These are phyloP conservation scores for Zygnema circumcarinatum DNA, from an alignment of 139 green algal species.

Conservation along the genomic window DNA sequence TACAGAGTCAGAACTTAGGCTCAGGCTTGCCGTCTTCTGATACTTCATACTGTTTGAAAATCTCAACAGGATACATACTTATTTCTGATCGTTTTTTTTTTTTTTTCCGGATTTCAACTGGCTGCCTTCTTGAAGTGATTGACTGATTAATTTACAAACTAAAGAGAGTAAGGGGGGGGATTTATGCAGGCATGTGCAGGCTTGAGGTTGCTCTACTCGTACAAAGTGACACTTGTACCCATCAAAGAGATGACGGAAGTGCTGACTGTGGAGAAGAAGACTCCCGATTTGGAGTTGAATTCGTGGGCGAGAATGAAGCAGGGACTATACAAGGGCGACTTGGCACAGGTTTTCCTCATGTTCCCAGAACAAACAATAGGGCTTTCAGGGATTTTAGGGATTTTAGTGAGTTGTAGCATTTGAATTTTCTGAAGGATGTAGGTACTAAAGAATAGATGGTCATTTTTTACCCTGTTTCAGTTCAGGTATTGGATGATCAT, in stretches of 20 bases:
- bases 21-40: neutral
- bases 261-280: conserved; percentile 71
- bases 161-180: neutral
- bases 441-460: too few species aligned
- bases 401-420: too few species aligned
- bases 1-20: neutral
- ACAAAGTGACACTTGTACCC: conserved; percentile 80
- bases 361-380: too few species aligned
- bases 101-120: neutral
- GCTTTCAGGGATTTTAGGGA: too few species aligned
- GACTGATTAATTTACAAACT: neutral
- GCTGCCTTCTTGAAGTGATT: neutral
- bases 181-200: conserved; percentile 64
- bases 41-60: neutral
- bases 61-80: too few species aligned
- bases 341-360: conserved; percentile 65
- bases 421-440: too few species aligned
- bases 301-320: conserved; percentile 83
- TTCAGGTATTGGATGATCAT: too few species aligned
- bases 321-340: conserved; percentile 92
- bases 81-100: too few species aligned
- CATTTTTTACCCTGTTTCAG: neutral
- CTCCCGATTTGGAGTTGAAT: conserved; percentile 59
- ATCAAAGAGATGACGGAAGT: conserved; percentile 92
- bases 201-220: conserved; percentile 77